Evolutionary conservation across 176 grass and related monocot genomes (phyloP), one percentile per base, ranked within the genome.

Genomic region (Aegilops tauschii): DNA sequence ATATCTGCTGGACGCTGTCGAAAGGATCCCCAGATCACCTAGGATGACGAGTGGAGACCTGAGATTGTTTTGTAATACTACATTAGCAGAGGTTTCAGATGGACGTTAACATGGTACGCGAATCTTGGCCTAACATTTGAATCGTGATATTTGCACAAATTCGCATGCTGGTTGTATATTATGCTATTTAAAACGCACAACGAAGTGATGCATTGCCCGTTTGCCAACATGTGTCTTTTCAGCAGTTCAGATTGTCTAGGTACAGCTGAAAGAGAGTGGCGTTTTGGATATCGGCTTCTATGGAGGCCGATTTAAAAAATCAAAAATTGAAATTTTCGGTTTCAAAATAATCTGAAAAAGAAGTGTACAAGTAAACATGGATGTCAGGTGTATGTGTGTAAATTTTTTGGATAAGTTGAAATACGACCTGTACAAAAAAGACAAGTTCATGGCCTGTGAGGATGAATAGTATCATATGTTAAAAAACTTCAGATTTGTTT

Each of bases 21-120:
- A 92, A 21, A 98, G 59, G 88, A 95, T 70, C 9, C 93, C 90
- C 84, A 80, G 65, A 86, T 98, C 93, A 17, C 96, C 96, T 76
- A 90, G 88, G 80, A 98, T 98, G 61, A 93, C 94, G 89, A 98
- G 90, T 83, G 95, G 95, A 61, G 93, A 93, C 39, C 93, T 98
- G 86, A 84, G 82, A 63, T 81, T 58, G 44, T 81, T 90, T 89
- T 76, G 13, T n/a, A 77, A 70, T 82, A 65, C 40, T 78, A 18
- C 45, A 90, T 85, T 37, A 90, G 88, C 21, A 52, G 59, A 76
- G 2, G 17, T 79, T 66, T 42, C 4, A 47, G 78, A 12, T 52
- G 11, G 76, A 69, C 20, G 45, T 28, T 54, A 83, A 8, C 44
- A 54, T 54, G 16, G 14, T 42, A 73, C 42, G 56, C 11, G 65